Percentiles rank a stretch among this genome's conserved stretches.
phyloP scores from a whole-genome alignment of 495 filamentous ascomycete genomes.

The Neurospora sp. region DNA sequence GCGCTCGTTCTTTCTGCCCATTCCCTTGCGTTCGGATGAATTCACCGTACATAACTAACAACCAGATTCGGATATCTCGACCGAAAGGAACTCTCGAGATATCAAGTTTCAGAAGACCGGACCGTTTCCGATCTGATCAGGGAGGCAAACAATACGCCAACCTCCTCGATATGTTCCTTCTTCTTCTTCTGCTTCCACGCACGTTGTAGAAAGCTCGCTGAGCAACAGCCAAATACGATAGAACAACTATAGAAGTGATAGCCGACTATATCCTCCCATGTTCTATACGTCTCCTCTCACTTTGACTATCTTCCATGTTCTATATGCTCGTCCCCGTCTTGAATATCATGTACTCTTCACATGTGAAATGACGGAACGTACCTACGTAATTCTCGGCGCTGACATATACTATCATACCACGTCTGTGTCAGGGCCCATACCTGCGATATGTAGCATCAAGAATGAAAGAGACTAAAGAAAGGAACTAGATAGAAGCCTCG shows the following conservation, averaged over 20 bases:
- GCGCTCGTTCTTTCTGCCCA: not conserved
- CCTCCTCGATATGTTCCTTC: not conserved
- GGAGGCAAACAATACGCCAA: not conserved
- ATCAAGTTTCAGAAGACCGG: not conserved
- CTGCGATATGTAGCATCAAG: too few relatives aligned
- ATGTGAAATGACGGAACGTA: not conserved
- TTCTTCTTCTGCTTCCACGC: not conserved
- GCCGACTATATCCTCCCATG: not conserved
- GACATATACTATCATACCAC: too few relatives aligned
- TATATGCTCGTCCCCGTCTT: too few relatives aligned
- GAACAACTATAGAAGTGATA: not conserved
- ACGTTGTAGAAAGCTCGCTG: not conserved
- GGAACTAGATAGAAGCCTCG: too few relatives aligned
- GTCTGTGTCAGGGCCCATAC: too few relatives aligned
- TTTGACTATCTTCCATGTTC: too few relatives aligned
- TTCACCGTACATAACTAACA: not conserved
- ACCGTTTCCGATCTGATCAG: not conserved
- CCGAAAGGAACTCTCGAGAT: not conserved
- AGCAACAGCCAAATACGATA: not conserved
- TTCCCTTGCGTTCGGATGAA: not conserved
- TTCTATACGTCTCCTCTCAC: not conserved
- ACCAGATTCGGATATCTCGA: not conserved
- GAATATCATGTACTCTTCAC: not conserved
- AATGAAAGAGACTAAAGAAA: too few relatives aligned
- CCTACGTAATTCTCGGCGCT: not conserved